These are phyloP conservation scores for Boletellus emodensis DNA, from an alignment of 768 basidiomycete genomes.

Conservation along the genomic window DNA sequence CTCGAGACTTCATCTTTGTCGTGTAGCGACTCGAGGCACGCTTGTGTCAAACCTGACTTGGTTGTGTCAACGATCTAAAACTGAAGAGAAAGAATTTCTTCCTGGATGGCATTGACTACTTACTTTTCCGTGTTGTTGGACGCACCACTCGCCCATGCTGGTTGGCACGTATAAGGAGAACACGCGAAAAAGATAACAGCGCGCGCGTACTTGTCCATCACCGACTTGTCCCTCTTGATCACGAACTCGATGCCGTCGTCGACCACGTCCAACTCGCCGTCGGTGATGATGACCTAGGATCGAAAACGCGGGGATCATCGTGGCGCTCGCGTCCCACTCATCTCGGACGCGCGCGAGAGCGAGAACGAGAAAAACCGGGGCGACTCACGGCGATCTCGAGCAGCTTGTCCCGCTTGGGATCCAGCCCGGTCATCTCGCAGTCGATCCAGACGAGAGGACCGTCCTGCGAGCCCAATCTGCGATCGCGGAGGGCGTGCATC, in stretches of 20 bases:
- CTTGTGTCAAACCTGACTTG: slow-evolving; percentile 78
- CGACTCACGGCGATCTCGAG: slow-evolving; percentile 66
- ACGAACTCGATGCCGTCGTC: slow-evolving; percentile 79
- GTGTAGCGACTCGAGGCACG: slow-evolving; percentile 71
- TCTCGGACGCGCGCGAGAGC: background rate
- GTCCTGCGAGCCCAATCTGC: slow-evolving; percentile 3
- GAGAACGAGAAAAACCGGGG: background rate
- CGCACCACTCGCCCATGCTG: slow-evolving; percentile 91
- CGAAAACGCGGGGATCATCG: too few relatives aligned
- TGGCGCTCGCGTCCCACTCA: background rate
- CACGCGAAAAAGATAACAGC: background rate
- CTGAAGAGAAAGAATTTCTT: too few relatives aligned
- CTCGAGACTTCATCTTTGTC: slow-evolving; percentile 55
- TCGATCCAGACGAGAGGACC: slow-evolving; percentile 60
- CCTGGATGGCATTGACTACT: slow-evolving; percentile 13
- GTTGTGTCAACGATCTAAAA: background rate
- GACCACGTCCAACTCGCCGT: slow-evolving; percentile 76
- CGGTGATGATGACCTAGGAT: slow-evolving; percentile 77
- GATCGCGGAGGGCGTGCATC: background rate
- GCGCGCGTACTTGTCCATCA: slow-evolving; percentile 59
- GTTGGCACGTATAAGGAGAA: background rate
- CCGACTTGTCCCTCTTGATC: slow-evolving; percentile 64
- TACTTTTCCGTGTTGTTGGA: slow-evolving; percentile 72
- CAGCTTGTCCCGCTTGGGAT: slow-evolving; percentile 62
- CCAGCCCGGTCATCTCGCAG: slow-evolving; percentile 84